These are phyloP conservation scores for Phytophthora vignae DNA, from an alignment of 352 stramenopile genomes.

Conservation along the genomic window DNA sequence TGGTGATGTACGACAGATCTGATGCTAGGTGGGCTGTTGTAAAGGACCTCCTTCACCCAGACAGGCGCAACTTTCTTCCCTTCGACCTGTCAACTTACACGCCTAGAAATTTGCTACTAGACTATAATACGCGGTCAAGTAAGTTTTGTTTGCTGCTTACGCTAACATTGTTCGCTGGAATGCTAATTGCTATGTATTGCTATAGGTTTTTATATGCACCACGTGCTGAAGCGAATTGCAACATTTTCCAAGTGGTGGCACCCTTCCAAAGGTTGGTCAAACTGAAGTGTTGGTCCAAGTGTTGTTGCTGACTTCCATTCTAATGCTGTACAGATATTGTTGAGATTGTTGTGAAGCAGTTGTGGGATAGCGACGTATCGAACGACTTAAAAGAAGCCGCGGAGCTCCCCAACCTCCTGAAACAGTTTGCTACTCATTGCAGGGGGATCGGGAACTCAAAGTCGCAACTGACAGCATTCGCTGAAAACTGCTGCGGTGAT, in stretches of 20 bases:
- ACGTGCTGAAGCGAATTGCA: conserved; percentile 44
- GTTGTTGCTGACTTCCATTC: neutral
- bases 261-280: conserved; percentile 38
- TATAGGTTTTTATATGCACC: conserved; percentile 44
- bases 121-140: conserved; percentile 30
- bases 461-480: conserved; percentile 35
- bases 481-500: conserved; percentile 6
- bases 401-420: conserved; percentile 48
- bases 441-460: conserved; percentile 30
- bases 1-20: conserved; percentile 26
- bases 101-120: conserved; percentile 1
- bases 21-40: conserved; percentile 58
- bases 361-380: conserved; percentile 35
- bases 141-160: conserved; percentile 6
- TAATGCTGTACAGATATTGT: conserved; percentile 37
- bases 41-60: conserved; percentile 50
- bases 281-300: neutral
- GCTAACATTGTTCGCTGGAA: neutral
- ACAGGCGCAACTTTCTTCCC: conserved; percentile 49
- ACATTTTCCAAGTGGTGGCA: conserved; percentile 44
- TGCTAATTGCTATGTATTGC: conserved; percentile 10
- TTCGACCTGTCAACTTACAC: conserved; percentile 24
- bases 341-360: conserved; percentile 40
- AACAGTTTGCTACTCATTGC: conserved; percentile 27
- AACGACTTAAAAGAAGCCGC: conserved; percentile 22